Base-by-base conservation (phyloP, 305 asterid genomes). In the Solanum aculeatissimum region DNA sequence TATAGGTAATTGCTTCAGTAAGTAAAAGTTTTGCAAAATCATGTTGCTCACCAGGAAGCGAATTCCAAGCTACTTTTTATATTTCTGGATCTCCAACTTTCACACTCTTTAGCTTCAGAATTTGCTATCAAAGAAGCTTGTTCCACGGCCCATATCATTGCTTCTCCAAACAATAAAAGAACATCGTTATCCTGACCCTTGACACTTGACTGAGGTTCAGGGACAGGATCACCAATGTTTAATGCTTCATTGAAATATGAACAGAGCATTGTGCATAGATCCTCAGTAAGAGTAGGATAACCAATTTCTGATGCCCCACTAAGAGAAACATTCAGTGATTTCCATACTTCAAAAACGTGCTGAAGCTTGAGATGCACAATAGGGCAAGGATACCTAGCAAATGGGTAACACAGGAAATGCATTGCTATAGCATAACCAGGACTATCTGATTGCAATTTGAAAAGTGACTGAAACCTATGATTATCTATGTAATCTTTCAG, bases 401-500 rank as follows among this genome's bases (percentile, higher is more conserved):
- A 91, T 78, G 97, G 97, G 77, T 92, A 95, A 18, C 86, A 83
- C 25, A 93, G 89, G 85, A 93, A 91, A 87, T 86, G 90, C 84
- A 92, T 82, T 38, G 83, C 77, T 42, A 82, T 85, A 80, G 91
- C 80, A 91, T 88, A 89, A 81, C 89, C 85, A 72, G 71, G 83
- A 86, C 60, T 81, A 60, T 89, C 89, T 6, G 70, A 57, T 80
- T 83, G 92, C 87, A 84, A 85, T 58, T 88, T 86, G 88, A 90
- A 71, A 18, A 81, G 51, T 83, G 86, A 74, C 45, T 15, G 87
- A 81, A 84, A 83, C 51, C 54, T 87, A 84, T 86, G 63, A 83
- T 87, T 84, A 81, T 83, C 88, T 18, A 89, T 43, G 86, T 87
- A 85, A 69, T 89, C 92, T 79, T 88, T 91, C 49, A 95, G 87